These are phyloP conservation scores for Ogataea kodamae DNA, from an alignment of 805 yeast species.

Conservation along the genomic window DNA sequence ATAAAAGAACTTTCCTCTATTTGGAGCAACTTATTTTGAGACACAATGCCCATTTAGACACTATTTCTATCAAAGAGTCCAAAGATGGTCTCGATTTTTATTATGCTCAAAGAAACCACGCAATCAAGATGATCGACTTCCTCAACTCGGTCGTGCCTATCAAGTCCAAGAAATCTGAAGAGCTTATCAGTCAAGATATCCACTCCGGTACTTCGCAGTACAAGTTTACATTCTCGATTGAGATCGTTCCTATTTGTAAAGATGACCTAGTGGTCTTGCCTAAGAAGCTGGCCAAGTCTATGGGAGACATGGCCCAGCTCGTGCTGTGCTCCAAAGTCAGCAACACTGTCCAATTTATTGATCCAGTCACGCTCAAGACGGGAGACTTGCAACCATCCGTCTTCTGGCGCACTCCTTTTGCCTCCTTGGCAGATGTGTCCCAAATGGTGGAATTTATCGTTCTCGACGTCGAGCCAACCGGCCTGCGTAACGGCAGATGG, in stretches of 20 bases:
- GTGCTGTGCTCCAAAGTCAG: slow-evolving; percentile 83
- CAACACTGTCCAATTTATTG: slow-evolving; percentile 80
- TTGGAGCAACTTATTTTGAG: slow-evolving; percentile 92
- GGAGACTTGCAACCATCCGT: slow-evolving; percentile 69
- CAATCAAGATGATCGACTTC: slow-evolving; percentile 91
- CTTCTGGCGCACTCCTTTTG: slow-evolving; percentile 83
- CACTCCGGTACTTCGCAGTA: slow-evolving; percentile 86
- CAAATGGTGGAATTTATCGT: slow-evolving; percentile 85
- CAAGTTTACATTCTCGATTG: slow-evolving; percentile 90
- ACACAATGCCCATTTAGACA: slow-evolving; percentile 90
- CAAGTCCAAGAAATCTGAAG: slow-evolving; percentile 79
- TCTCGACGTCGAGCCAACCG: slow-evolving; percentile 91
- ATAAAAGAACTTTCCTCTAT: slow-evolving; percentile 93
- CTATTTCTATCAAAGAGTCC: slow-evolving; percentile 88
- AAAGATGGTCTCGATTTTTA: slow-evolving; percentile 95
- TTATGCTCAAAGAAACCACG: slow-evolving; percentile 85
- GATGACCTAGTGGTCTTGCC: slow-evolving; percentile 95
- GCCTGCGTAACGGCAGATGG: slow-evolving; percentile 68
- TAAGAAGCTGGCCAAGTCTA: slow-evolving; percentile 72
- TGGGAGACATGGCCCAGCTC: slow-evolving; percentile 79
- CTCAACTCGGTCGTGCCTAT: slow-evolving; percentile 80
- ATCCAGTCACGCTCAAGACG: slow-evolving; percentile 74
- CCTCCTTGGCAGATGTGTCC: slow-evolving; percentile 67
- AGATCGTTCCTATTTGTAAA: slow-evolving; percentile 93
- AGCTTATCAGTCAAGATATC: slow-evolving; percentile 85